These are phyloP conservation scores for Lipomyces oligophaga DNA, from an alignment of 805 yeast genomes.

Conservation along the genomic window DNA sequence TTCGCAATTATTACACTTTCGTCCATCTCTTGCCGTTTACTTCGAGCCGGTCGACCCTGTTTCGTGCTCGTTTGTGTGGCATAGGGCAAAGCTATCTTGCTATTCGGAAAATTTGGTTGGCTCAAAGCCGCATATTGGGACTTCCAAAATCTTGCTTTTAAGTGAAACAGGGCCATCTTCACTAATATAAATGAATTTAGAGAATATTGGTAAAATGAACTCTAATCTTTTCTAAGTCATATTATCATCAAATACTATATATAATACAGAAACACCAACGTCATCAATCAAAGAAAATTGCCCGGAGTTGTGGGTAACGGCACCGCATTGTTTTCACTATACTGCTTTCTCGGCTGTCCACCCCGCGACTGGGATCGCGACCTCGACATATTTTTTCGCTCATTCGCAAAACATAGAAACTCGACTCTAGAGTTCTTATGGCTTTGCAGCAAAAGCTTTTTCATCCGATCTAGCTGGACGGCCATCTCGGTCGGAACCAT, in stretches of 20 bases:
- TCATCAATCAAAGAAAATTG: no score
- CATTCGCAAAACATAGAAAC: slow-evolving; percentile 23
- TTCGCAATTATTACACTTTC: slow-evolving; percentile 42
- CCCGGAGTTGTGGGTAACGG: no score
- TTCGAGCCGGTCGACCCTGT: no score
- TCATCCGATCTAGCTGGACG: slow-evolving; percentile 25
- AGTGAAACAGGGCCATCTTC: no score
- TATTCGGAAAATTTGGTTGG: no score
- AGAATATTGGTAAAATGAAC: not conserved
- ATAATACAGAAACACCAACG: no score
- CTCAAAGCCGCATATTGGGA: no score
- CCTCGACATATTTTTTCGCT: slow-evolving; percentile 3
- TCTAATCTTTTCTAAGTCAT: no score
- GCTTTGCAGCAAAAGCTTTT: slow-evolving; percentile 16
- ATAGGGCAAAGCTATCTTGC: no score
- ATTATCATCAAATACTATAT: no score
- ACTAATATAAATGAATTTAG: not conserved
- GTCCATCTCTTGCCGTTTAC: slow-evolving; percentile 14
- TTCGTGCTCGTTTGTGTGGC: no score
- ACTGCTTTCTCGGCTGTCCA: not conserved
- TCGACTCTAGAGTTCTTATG: slow-evolving; percentile 23
- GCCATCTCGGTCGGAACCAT: slow-evolving; percentile 20
- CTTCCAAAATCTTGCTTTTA: no score
- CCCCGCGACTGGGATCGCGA: not conserved
- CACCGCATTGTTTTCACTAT: not conserved